Evolutionary conservation across 257 asterid genomes (phyloP).

Genomic region (Jaltomata sinuosa): DNA sequence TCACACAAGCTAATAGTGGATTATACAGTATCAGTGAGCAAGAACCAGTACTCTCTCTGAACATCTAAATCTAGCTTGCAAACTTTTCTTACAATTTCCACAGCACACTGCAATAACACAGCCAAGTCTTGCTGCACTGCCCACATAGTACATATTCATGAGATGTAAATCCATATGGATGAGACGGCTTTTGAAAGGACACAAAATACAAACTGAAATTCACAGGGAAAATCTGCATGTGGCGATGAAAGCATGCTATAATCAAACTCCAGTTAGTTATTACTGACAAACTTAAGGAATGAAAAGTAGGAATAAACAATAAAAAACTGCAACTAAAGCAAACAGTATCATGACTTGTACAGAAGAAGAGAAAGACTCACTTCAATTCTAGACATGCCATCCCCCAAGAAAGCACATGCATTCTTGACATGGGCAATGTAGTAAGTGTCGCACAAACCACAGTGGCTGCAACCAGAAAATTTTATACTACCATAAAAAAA

Average conservation of each 20-base stretch:
- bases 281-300: background rate
- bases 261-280: background rate
- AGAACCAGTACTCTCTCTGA: background rate
- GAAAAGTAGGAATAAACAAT: background rate
- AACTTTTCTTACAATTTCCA: background rate
- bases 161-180: background rate
- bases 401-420: constrained; percentile 97
- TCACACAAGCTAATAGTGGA: background rate
- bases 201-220: background rate
- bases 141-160: background rate
- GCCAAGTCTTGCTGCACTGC: background rate
- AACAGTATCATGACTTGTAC: background rate
- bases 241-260: background rate
- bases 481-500: background rate
- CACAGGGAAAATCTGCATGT: background rate
- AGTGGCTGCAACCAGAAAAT: constrained; percentile 45
- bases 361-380: constrained; percentile 29
- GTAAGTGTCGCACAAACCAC: constrained; percentile 90
- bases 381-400: constrained; percentile 96
- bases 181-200: background rate
- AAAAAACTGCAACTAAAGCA: background rate
- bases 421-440: constrained; percentile 91
- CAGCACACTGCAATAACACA: background rate
- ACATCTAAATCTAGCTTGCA: background rate
- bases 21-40: background rate